Conservation (phyloP, 345 rosid genomes). For the Erysimum cheiranthoides region DNA sequence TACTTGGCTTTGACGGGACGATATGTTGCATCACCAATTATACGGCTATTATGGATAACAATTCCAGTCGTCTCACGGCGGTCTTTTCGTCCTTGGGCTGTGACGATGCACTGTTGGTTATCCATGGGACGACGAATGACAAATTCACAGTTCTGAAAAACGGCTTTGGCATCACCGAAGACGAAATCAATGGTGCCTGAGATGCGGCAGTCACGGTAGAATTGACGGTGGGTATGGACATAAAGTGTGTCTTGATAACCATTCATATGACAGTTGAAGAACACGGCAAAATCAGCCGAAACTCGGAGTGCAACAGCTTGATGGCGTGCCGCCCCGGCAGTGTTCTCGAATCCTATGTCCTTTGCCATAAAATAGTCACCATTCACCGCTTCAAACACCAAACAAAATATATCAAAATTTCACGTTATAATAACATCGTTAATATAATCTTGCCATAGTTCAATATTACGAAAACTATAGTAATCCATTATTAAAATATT, state of each 20-base stretch:
- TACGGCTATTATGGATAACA: slow-evolving; percentile 67
- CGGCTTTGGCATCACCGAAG: slow-evolving; percentile 61
- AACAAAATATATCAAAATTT: no score
- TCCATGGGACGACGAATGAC: slow-evolving; percentile 61
- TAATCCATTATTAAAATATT: no score
- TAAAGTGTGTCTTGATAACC: slow-evolving; percentile 79
- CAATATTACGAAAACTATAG: no score
- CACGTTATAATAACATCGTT: no score
- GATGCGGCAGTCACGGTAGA: slow-evolving; percentile 74
- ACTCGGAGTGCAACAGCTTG: slow-evolving; percentile 81
- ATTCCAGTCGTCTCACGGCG: slow-evolving; percentile 54
- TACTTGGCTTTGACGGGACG: slow-evolving; percentile 48
- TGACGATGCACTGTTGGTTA: slow-evolving; percentile 59
- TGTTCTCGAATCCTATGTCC: slow-evolving; percentile 71
- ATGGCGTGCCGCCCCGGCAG: slow-evolving; percentile 62
- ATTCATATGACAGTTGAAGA: slow-evolving; percentile 63
- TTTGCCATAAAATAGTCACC: slow-evolving; percentile 70
- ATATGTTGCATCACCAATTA: slow-evolving; percentile 51
- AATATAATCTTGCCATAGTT: no score
- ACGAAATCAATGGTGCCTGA: slow-evolving; percentile 74
- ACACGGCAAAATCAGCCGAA: slow-evolving; percentile 56
- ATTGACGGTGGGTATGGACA: slow-evolving; percentile 71
- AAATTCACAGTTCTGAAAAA: slow-evolving; percentile 77
- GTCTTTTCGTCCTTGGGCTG: slow-evolving; percentile 72
- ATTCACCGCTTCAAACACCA: slow-evolving; percentile 50